Evolutionary conservation across 768 basidiomycete genomes (phyloP), one percentile per base, ranked within the genome.

Genomic region (Pleurotus cornucopiae): DNA sequence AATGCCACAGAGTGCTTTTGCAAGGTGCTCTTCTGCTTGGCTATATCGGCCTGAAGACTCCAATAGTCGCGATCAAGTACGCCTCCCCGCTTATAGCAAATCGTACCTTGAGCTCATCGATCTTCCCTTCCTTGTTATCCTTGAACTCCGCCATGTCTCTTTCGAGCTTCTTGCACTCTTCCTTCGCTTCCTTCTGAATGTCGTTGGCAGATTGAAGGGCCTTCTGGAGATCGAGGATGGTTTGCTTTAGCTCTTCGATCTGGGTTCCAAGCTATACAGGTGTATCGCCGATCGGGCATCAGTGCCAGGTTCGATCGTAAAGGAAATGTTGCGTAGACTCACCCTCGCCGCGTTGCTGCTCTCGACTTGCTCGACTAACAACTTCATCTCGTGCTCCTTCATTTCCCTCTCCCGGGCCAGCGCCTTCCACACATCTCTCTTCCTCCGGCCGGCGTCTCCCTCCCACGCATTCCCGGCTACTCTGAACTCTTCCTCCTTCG

Each of bases 91-190:
- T 20, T 20, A 23, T 30, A 39, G 26, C 13, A 13, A 20, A 46
- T 57, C 74, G 46, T 56, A 90, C 95, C 77, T 95, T 97, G 60
- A 98, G 82, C 67, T 98, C 90, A 14, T 88, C 89, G 54, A 92
- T 89, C 73, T 98, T 98, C 46, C 94, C 93, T 49, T 98, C 97
- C 69, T 97, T 97, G 75, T 99, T 95, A 71, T 95, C 89, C 76
- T 97, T 95, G 78, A 99, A 98, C 74, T 98, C 97, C 54, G 83
- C 84, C 94, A 99, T 98, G 67, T 99, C 97, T 63, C 88, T 88
- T 72, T 98, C 93, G 20, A 98, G 84, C 64, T 88, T 91, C 73
- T 85, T 86, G 67, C 84, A 82, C 57, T 98, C 94, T 0, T 77
- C 84, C 48, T 86, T 75, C 0, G 93, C 91, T 5, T 72, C 77